phyloP scores from a whole-genome alignment of 106 monocot species.

The Phalaenopsis aphrodite region DNA sequence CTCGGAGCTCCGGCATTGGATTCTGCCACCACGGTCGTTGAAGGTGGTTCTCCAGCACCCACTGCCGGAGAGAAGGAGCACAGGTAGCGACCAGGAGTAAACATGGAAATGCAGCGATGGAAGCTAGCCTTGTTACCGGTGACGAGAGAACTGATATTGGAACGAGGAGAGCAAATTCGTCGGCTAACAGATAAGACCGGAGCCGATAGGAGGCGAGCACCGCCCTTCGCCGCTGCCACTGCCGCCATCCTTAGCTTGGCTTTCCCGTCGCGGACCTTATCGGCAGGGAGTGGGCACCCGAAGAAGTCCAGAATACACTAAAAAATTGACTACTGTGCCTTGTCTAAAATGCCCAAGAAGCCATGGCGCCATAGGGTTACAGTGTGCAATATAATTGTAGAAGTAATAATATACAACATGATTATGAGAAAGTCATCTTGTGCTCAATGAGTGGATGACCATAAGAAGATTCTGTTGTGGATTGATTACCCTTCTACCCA shows the following conservation, averaged over 20 bases:
- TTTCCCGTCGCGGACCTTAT: background rate
- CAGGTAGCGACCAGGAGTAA: background rate
- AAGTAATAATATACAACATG: too few species aligned
- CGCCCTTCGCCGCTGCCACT: background rate
- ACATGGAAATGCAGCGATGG: background rate
- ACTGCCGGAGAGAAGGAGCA: background rate
- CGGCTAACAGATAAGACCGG: background rate
- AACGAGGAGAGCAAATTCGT: background rate
- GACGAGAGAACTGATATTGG: background rate
- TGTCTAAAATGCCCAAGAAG: too few species aligned
- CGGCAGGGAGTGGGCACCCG: background rate
- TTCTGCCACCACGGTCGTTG: background rate
- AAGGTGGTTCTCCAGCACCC: background rate
- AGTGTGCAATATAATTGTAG: too few species aligned
- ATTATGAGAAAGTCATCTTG: too few species aligned
- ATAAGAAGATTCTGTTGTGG: too few species aligned
- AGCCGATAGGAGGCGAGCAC: background rate
- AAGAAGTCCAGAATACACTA: too few species aligned
- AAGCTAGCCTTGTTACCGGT: background rate
- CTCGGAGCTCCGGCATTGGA: background rate
- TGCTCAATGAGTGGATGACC: too few species aligned
- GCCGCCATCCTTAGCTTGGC: background rate
- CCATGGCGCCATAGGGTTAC: too few species aligned
- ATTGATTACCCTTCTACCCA: too few species aligned
- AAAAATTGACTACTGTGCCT: too few species aligned